Evolutionary conservation across 2,329 filamentous ascomycete species (phyloP), one percentile per base, ranked within the genome.

Genomic region (Ophiocordyceps australis): DNA sequence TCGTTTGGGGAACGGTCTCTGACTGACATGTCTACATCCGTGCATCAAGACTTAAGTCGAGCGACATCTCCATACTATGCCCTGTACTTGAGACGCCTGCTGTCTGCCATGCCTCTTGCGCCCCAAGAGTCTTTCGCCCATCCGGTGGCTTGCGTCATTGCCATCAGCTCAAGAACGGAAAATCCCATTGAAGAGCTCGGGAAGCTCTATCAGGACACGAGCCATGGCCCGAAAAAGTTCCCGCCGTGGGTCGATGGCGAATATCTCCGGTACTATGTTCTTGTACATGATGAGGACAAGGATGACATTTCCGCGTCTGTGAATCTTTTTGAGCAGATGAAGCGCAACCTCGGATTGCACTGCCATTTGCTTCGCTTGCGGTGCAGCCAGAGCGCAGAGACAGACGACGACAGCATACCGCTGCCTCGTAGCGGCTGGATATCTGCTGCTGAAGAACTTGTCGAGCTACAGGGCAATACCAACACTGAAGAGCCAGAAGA

Each of bases 291-390:
- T 39, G 91, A 98, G 52, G 89, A 98, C 44, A 73, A 72, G 32
- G 86, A 93, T 42, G 85, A 98, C 45, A 92, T 95, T 32, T 70
- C 71, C 20, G 78, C 83, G 50, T 92, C 85, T 9, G 86, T 86
- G 49, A 69, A 73, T 12, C 59, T 95, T 16, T 98, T 93, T 49
- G 89, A 98, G 39, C 82, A 94, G 49, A 98, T 98, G 91, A 98
- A 95, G 52, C 73, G 89, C n/a, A 82, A 94, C 51, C 81, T 98
- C 35, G 89, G 89, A 2, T 58, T 95, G 24, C 85, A 98, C 50
- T 98, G 89, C 45, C 89, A 98, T 50, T 61, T 98, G 9, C 59
- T 98, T 18, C 64, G 91, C 34, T 57, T 98, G 26, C 69, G 86
- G 38, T 91, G 81, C 40, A 77, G 72, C 20, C 78, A 83, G 43